Conservation (phyloP, 164 flowering plant genomes). For the Berberis thunbergii region DNA sequence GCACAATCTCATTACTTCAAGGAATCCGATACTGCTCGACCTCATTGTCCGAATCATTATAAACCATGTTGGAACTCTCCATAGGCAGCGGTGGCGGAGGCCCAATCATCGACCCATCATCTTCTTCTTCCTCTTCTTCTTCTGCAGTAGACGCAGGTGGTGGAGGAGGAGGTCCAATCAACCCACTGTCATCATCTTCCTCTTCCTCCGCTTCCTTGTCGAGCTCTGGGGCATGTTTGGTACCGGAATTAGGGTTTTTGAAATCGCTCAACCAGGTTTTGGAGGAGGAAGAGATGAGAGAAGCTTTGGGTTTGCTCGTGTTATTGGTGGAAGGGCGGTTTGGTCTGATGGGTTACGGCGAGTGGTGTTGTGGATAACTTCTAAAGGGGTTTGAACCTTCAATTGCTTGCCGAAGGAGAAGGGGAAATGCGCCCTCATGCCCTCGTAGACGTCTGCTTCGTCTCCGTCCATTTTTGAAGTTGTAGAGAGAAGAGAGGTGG, state of each 20-base stretch:
- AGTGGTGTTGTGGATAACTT: conserved; percentile 66
- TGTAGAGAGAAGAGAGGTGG: neutral
- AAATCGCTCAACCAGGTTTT: conserved; percentile 41
- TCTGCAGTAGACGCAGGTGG: conserved; percentile 23
- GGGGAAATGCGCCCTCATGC: conserved; percentile 77
- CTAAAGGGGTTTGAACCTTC: conserved; percentile 59
- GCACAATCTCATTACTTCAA: conserved; percentile 74
- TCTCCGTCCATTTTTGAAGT: conserved; percentile 29
- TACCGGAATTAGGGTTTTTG: conserved; percentile 36
- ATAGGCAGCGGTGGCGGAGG: no score
- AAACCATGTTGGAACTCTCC: no score
- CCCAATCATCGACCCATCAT: conserved; percentile 20
- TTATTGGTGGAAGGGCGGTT: neutral
- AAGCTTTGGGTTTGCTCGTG: conserved; percentile 1
- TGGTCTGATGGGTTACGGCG: conserved; percentile 31
- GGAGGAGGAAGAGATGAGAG: conserved; percentile 38
- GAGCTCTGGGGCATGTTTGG: conserved; percentile 16
- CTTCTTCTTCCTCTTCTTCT: conserved; percentile 20
- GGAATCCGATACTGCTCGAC: conserved; percentile 60
- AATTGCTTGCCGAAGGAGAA: conserved; percentile 76
- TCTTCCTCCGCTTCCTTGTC: conserved; percentile 24
- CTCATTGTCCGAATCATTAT: conserved; percentile 20
- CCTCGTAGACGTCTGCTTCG: conserved; percentile 75
- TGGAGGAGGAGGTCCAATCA: conserved; percentile 71
- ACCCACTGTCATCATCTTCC: conserved; percentile 21